A percentile compares a stretch with the other conserved stretches of the same genome.
These are phyloP conservation scores for Pulicaria dysenterica DNA, from an alignment of 129 eudicot genomes.

Conservation along the genomic window DNA sequence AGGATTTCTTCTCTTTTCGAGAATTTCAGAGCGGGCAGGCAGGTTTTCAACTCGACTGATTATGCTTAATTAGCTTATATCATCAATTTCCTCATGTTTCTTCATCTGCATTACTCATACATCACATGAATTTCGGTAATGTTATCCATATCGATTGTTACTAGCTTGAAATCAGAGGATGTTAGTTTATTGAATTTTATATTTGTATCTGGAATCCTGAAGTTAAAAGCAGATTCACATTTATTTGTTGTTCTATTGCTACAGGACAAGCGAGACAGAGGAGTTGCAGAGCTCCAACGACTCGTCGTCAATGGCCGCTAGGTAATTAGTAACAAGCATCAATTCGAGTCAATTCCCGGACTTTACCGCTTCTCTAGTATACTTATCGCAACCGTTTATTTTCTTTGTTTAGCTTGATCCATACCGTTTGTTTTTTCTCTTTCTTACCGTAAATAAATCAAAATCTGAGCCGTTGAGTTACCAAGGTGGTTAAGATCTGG, in stretches of 20 bases:
- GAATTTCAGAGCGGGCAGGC: too few species aligned
- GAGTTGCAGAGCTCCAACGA: constrained; percentile 57
- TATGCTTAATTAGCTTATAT: too few species aligned
- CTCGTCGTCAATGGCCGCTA: constrained; percentile 79
- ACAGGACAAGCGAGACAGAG: constrained; percentile 53
- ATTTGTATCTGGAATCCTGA: background rate
- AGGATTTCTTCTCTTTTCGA: too few species aligned
- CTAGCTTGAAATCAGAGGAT: background rate
- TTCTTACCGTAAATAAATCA: background rate
- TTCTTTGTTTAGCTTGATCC: constrained; percentile 7
- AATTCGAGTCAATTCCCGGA: constrained; percentile 32
- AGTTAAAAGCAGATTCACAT: constrained; percentile 18
- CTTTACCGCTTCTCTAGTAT: background rate
- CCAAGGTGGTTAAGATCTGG: constrained; percentile 36
- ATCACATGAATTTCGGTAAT: too few species aligned
- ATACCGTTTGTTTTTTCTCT: constrained; percentile 34
- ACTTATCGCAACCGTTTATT: constrained; percentile 29
- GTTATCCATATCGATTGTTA: background rate
- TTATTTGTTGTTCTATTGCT: constrained; percentile 14
- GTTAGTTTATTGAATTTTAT: too few species aligned
- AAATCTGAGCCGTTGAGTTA: constrained; percentile 43
- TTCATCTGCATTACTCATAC: background rate
- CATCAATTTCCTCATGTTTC: too few species aligned
- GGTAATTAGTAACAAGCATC: constrained; percentile 30
- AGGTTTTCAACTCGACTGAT: too few species aligned